Conservation (phyloP, 805 yeast species). For the Pichia kluyveri region DNA sequence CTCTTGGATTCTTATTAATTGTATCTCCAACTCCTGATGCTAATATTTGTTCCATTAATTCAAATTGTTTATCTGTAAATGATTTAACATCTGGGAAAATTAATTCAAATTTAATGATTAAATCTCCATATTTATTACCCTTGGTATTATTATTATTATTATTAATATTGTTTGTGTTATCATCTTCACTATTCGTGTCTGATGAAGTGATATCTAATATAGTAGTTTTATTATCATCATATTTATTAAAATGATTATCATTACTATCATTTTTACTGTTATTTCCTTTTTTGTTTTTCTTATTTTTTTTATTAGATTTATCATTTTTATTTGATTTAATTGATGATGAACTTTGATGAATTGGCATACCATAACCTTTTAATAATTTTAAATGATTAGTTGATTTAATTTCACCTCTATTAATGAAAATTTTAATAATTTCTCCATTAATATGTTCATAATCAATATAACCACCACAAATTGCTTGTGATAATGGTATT, state of each 20-base stretch:
- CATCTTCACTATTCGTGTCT: not conserved
- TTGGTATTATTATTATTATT: not conserved
- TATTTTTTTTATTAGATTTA: not conserved
- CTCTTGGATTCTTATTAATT: not conserved
- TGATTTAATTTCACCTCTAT: slow-evolving; percentile 44
- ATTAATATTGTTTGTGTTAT: not conserved
- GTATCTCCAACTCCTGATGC: slow-evolving; percentile 3
- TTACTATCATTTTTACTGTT: not conserved
- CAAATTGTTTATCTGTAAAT: slow-evolving; percentile 29
- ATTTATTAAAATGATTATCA: not conserved
- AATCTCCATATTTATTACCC: slow-evolving; percentile 34
- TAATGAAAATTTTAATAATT: slow-evolving; percentile 30
- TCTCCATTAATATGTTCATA: slow-evolving; percentile 30
- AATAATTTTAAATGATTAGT: slow-evolving; percentile 33
- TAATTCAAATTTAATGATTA: slow-evolving; percentile 49
- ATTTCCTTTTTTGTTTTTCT: not conserved
- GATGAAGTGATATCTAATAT: not conserved
- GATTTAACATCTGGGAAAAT: slow-evolving; percentile 43
- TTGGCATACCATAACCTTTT: slow-evolving; percentile 57
- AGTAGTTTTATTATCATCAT: not conserved
- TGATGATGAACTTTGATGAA: slow-evolving; percentile 11
- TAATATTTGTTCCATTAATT: slow-evolving; percentile 13
- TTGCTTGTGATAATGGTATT: slow-evolving; percentile 15
- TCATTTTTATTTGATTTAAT: not conserved
- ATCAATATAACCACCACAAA: slow-evolving; percentile 22